Evolutionary conservation across 495 filamentous ascomycete genomes (phyloP), one percentile per base, ranked within the genome.

Genomic region (Monascus purpureus): DNA sequence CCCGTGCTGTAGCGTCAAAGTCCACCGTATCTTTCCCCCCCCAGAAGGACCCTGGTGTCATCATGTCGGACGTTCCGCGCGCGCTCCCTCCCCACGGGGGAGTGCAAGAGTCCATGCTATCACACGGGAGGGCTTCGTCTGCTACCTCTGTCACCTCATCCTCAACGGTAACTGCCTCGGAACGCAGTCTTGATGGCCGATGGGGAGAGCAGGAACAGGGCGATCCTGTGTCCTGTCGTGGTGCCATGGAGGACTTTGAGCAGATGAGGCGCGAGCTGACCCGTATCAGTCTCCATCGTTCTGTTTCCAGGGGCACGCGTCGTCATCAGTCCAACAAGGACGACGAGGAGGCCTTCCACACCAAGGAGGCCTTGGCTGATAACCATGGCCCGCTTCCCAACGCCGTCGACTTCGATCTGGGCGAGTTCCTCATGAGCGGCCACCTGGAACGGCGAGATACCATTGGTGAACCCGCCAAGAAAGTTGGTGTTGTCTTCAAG

Each of bases 401-500:
- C 11, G 68, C 68, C 9, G 66, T 68, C 1, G 73, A 67, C 4
- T 87, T 92, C 42, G 69, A 82, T 33, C 55, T 92, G 1, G 73
- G 68, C 17, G 58, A 73, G 25, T 92, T 92, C 48, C 68, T 92
- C 52, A 67, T 73, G 7, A 77, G 84, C 27, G 83, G 83, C 11
- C 79, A 81, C 39, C 76, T 92, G 36, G 83, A 87, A 55, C 83
- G 80, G 44, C 70, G 81, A 11, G 72, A 70, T 2, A 75, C 76
- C 8, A 49, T 49, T 25, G 73, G 72, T 4, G 68, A 67, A 17
- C 82, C 82, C 0, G 70, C 76, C 24, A 93, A 92, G 60, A 83
- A 80, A 43, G 71, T 93, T 13, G 86, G 86, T 2, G 79, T 94
- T 1, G 65, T 86, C 1, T 93, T 82, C 56, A 81, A 80, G 57